Base-by-base conservation (phyloP, 177 flowering plant species). In the Tripterygium wilfordii region DNA sequence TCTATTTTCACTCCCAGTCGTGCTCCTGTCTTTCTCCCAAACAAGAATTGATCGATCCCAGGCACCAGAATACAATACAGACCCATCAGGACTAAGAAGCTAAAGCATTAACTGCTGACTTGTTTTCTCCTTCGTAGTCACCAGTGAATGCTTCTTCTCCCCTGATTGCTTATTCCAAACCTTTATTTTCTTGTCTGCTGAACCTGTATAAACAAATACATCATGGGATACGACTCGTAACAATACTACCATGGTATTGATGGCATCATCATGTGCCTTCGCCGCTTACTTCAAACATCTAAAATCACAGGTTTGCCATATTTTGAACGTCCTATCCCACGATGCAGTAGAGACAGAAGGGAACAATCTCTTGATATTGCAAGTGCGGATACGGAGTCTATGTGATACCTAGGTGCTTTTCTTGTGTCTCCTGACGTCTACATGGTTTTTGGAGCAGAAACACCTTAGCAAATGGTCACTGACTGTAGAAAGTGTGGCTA, bases 351-450 rank as follows among this genome's bases (percentile, higher is more conserved):
- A 69, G 69, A 79, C 2, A 79, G 69, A 0, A 67, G 41, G 2
- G 75, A 60, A 0, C 74, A 62, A 29, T 79, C 82, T 13, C 16
- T 3, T 0, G 81, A 71, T 1, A 74, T 3, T 4, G 78, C 82
- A 0, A 79, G 71, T 1, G 79, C 60, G 0, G 85, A 74, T 5
- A 79, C 68, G 14, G 79, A 42, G 58, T 79, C 85, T 1, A 60
- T 68, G 47, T 79, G 85, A 22, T 76, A 79, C 79, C 85, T 80
- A 76, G 19, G 85, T 79, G 64, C 63, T 53, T 23, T 51, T 64
- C 71, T 73, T 73, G 70, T 79, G 71, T 21, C 76, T 41, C 2
- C 82, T 61, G 0, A 74, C 67, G 46, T 65, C 26, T 0, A 79
- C 78, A 41, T 79, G 67, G 70, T 73, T 74, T 23, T 69, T 69